phyloP scores from a whole-genome alignment of 176 grass and related monocot genomes.

The Miscanthus lutarioriparius region DNA sequence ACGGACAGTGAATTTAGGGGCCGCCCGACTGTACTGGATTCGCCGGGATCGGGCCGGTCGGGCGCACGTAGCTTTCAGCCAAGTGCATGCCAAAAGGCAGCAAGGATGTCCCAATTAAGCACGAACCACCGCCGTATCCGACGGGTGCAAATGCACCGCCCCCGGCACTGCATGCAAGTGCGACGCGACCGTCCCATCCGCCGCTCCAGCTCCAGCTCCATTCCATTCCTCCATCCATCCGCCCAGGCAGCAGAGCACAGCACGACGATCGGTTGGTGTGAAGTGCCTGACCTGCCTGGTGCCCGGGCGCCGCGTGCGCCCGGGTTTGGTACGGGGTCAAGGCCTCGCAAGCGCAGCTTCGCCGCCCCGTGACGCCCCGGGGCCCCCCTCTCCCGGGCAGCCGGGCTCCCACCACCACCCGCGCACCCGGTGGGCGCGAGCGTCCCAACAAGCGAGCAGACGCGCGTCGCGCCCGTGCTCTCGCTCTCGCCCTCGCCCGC shows the following conservation, averaged over 20 bases:
- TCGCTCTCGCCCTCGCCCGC: background rate
- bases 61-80: conserved; percentile 8
- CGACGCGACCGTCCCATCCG: conserved; percentile 10
- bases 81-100: conserved; percentile 34
- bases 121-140: conserved; percentile 15
- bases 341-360: background rate
- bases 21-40: background rate
- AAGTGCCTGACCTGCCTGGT: background rate
- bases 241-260: background rate
- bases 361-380: background rate
- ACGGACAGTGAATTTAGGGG: background rate
- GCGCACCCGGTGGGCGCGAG: background rate
- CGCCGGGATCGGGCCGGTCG: conserved; percentile 17
- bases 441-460: background rate
- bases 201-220: background rate
- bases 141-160: background rate
- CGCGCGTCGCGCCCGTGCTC: background rate
- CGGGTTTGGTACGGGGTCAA: conserved; percentile 30
- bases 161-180: background rate
- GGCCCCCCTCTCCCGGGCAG: too few species aligned
- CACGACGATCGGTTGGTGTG: background rate
- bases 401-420: conserved; percentile 1
- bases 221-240: background rate
- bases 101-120: background rate
- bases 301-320: background rate